These are phyloP conservation scores for Colletotrichum phormii DNA, from an alignment of 2,329 filamentous ascomycete species.

Conservation along the genomic window DNA sequence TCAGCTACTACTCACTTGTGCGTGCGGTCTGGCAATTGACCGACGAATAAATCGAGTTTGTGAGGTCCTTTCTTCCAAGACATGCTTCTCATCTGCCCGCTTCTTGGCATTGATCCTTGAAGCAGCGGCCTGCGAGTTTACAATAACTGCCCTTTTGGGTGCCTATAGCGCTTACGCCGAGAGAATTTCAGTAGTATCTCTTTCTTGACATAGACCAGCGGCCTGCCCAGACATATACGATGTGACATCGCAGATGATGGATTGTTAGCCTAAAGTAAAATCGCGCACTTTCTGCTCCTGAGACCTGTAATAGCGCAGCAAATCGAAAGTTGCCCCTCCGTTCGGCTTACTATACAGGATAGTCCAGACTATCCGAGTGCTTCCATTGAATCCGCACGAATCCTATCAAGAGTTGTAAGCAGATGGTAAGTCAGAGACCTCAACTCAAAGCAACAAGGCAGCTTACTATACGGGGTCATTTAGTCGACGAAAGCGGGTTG, in stretches of 20 bases:
- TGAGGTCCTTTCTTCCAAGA: not conserved
- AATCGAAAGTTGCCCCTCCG: no score
- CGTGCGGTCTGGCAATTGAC: not conserved
- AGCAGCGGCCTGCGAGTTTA: not conserved
- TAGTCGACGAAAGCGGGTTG: no score
- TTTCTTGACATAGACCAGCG: not conserved
- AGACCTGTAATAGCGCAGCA: not conserved
- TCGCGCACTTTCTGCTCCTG: not conserved
- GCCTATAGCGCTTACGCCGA: conserved; percentile 22
- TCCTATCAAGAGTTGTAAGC: no score
- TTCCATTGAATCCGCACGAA: no score
- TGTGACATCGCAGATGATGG: conserved; percentile 8
- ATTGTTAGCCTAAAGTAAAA: conserved; percentile 2
- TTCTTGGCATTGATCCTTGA: conserved; percentile 6
- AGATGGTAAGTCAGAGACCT: no score
- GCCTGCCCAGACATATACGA: not conserved
- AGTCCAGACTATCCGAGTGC: no score
- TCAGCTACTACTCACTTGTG: not conserved
- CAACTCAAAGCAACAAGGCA: no score
- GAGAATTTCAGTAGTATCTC: not conserved
- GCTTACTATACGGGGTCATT: no score
- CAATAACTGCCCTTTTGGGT: not conserved
- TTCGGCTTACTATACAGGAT: no score
- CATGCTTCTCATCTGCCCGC: not conserved
- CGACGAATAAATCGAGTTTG: not conserved